Evolutionary conservation across 2,329 filamentous ascomycete genomes (phyloP).

Genomic region (Plenodomus biglobosus): DNA sequence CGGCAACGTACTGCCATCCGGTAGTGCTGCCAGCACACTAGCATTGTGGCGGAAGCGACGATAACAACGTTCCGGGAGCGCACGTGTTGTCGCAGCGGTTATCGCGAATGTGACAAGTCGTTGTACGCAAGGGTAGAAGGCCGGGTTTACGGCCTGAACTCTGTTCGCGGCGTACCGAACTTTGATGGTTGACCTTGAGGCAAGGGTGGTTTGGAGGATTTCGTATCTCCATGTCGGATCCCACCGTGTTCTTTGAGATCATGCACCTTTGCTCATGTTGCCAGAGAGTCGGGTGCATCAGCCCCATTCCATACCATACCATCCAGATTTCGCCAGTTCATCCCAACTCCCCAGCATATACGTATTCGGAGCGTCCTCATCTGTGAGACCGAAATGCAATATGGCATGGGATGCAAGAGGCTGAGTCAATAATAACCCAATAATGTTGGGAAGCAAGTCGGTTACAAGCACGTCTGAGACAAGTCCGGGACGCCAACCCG

Average conservation of each 20-base stretch:
- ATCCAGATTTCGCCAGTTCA: background rate
- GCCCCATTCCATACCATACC: background rate
- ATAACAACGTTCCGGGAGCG: background rate
- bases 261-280: background rate
- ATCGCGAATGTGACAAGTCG: background rate
- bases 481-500: conserved; percentile 11
- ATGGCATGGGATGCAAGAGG: conserved; percentile 2
- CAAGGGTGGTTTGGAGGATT: background rate
- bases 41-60: background rate
- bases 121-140: background rate
- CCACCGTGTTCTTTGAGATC: background rate
- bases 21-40: background rate
- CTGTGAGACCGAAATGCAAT: conserved; percentile 4
- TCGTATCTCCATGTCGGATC: background rate
- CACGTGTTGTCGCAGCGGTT: background rate
- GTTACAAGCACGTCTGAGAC: background rate
- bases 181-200: background rate
- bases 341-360: too few relatives aligned
- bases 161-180: background rate
- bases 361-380: background rate
- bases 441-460: background rate
- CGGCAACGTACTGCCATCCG: background rate
- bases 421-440: background rate
- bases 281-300: background rate
- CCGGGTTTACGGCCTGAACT: background rate